Percentiles rank a stretch among this genome's conserved stretches.
Evolutionary conservation across 805 yeast species (phyloP).

Genomic region (Pichia eremophila): DNA sequence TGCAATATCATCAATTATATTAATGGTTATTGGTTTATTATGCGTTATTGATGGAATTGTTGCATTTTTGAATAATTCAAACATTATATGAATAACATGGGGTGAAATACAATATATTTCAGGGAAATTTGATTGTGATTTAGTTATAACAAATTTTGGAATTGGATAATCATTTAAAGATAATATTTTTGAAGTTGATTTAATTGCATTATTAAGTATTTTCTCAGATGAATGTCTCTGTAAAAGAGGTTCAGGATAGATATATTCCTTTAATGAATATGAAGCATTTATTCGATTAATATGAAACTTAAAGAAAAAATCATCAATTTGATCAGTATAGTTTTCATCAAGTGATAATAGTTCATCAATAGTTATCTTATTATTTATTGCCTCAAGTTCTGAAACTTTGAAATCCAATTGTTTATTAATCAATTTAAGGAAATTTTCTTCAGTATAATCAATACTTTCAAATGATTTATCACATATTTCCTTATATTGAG

Average conservation of each 20-base stretch:
- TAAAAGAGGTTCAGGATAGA: conserved; percentile 12
- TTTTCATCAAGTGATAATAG: conserved; percentile 13
- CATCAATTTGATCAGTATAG: conserved; percentile 15
- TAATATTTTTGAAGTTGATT: conserved; percentile 17
- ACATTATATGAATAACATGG: conserved; percentile 23
- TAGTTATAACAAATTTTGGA: conserved; percentile 15
- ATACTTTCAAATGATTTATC: neutral
- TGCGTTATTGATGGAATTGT: conserved; percentile 20
- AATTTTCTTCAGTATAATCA: conserved; percentile 4
- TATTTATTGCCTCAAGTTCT: conserved; percentile 10
- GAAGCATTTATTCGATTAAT: conserved; percentile 18
- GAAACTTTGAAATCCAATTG: conserved; percentile 7
- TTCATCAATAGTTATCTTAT: conserved; percentile 9
- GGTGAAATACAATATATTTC: conserved; percentile 20
- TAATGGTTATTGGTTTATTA: conserved; percentile 13
- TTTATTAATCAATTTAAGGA: conserved; percentile 2
- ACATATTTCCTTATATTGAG: neutral
- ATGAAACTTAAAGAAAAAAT: conserved; percentile 19
- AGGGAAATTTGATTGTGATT: neutral
- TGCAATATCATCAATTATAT: conserved; percentile 6
- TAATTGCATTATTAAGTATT: conserved; percentile 13
- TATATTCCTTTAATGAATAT: conserved; percentile 17
- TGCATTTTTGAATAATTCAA: conserved; percentile 25
- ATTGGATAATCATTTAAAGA: conserved; percentile 23
- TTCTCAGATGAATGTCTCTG: conserved; percentile 8